These are phyloP conservation scores for Letharia columbiana DNA, from an alignment of 495 filamentous ascomycete species.

Conservation along the genomic window DNA sequence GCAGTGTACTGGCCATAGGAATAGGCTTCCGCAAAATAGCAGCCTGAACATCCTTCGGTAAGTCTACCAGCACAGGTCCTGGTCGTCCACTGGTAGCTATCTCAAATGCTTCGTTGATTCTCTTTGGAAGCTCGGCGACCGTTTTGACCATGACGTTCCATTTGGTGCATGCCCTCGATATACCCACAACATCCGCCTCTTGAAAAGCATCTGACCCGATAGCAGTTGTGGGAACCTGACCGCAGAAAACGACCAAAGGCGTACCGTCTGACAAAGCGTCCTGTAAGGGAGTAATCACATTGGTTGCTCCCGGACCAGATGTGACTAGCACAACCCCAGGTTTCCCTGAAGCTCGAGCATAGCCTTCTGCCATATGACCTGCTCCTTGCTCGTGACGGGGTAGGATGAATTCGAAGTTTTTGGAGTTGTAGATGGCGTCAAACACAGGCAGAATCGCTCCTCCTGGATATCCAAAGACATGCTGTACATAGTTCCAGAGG, in stretches of 20 bases:
- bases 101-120: slow-evolving; percentile 56
- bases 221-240: slow-evolving; percentile 47
- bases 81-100: slow-evolving; percentile 51
- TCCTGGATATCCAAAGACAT: slow-evolving; percentile 25
- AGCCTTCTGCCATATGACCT: slow-evolving; percentile 57
- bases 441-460: slow-evolving; percentile 46
- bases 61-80: slow-evolving; percentile 53
- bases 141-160: slow-evolving; percentile 59
- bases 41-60: slow-evolving; percentile 53
- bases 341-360: slow-evolving; percentile 50
- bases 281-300: slow-evolving; percentile 55
- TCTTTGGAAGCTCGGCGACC: slow-evolving; percentile 48
- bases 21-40: slow-evolving; percentile 45
- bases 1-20: slow-evolving; percentile 46
- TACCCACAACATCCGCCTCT: slow-evolving; percentile 55
- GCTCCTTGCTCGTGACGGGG: slow-evolving; percentile 57
- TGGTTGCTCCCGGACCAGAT: slow-evolving; percentile 56
- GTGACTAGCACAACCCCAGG: slow-evolving; percentile 56
- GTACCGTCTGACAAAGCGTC: slow-evolving; percentile 55
- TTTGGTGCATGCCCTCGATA: slow-evolving; percentile 55
- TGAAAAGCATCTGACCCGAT: slow-evolving; percentile 58
- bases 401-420: slow-evolving; percentile 53
- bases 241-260: slow-evolving; percentile 54
- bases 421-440: slow-evolving; percentile 56
- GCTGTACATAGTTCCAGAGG: not conserved